phyloP scores from a whole-genome alignment of 192 early-diverging fungal genomes.

The Dissophora globulifera region DNA sequence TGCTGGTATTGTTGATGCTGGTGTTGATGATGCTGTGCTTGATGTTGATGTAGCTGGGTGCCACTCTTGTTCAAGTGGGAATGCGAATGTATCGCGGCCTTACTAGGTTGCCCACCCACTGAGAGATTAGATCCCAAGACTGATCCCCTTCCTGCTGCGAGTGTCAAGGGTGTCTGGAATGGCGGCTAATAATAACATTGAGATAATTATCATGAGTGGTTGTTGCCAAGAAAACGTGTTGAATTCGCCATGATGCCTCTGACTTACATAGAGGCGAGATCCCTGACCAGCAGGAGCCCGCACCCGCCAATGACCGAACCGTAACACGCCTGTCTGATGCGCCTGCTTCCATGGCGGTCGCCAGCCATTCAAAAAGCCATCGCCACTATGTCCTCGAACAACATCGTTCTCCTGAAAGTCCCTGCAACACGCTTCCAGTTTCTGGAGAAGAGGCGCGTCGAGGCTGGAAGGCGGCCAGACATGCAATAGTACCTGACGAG shows the following conservation, averaged over 20 bases:
- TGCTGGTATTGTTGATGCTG: conserved; percentile 15
- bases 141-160: conserved; percentile 43
- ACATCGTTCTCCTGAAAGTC: conserved; percentile 46
- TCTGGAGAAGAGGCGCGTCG: conserved; percentile 26
- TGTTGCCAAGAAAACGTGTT: too few relatives aligned
- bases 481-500: conserved; percentile 44
- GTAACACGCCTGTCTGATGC: conserved; percentile 36
- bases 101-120: not conserved
- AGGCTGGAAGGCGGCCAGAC: conserved; percentile 42
- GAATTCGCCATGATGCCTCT: too few relatives aligned
- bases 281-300: conserved; percentile 19
- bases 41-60: not conserved
- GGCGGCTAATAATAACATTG: conserved; percentile 32
- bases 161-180: conserved; percentile 49
- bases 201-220: too few relatives aligned
- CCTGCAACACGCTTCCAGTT: conserved; percentile 38
- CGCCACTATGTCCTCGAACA: conserved; percentile 46
- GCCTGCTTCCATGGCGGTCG: conserved; percentile 39
- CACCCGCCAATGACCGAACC: conserved; percentile 52
- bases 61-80: not conserved
- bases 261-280: conserved; percentile 34
- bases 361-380: conserved; percentile 53
- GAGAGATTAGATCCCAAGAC: conserved; percentile 26
- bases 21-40: not conserved
- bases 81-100: not conserved